Base-by-base conservation (phyloP, 768 basidiomycete species). In the Mycena epipterygia region DNA sequence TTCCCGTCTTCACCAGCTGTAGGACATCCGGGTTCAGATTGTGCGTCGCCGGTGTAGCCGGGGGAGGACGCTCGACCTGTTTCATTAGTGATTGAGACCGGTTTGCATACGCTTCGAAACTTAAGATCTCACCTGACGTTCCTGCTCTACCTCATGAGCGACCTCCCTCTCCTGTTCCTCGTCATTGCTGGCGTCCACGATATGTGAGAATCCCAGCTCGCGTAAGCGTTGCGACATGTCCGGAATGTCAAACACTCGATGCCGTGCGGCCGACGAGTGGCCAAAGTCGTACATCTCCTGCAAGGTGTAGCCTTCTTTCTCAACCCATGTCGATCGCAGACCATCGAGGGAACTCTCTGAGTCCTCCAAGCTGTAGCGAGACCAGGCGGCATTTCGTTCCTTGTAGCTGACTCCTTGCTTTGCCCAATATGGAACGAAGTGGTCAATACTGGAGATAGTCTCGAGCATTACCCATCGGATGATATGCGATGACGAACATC, bases 101-200 rank as follows among this genome's bases (percentile, higher is more conserved):
- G 21, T 16, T 49, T 61, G 7, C 44, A 61, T 14, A 49, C 23
- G 46, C 25, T n/a, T 48, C 46, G 48, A 62, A 37, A 25, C 5
- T 7, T n/a, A 19, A 19, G 39, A 62, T 37, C 56, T 25, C 21
- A 64, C 62, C 51, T 64, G 51, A 21, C 74, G 76, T 66, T 88
- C 86, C 8, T 73, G 75, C 69, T 87, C 86, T 5, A 81, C 76
- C 72, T 89, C 84, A 23, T 82, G 83, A 7, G 73, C 68, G 11
- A 89, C 76, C 64, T 89, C 86, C 29, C 87, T 77, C 61, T 89
- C 88, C 67, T 88, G 87, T 67, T 88, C 88, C 71, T 88, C 86
- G 30, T 83, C 83, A 74, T 85, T 74, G 39, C 63, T 72, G 25
- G 39, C 67, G n/a, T 75, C 68, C 16, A 56, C 41, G 6, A 82